These are phyloP conservation scores for Agrocybe praecox DNA, from an alignment of 768 basidiomycete species.

Conservation along the genomic window DNA sequence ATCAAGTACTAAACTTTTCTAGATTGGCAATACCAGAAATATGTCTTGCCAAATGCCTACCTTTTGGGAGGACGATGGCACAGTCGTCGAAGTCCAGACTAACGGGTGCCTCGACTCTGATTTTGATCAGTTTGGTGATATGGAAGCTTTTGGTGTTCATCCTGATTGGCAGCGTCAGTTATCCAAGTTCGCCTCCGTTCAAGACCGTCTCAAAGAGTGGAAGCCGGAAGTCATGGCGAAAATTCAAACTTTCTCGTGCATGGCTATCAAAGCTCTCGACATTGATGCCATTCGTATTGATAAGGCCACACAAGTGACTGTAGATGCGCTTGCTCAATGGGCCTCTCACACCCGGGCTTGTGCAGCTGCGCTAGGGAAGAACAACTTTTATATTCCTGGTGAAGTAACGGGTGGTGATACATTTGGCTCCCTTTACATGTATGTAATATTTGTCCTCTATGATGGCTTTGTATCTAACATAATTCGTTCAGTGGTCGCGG, in stretches of 20 bases:
- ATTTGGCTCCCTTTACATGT: conserved; percentile 88
- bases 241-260: conserved; percentile 79
- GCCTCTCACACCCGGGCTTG: conserved; percentile 72
- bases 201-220: conserved; percentile 96
- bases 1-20: conserved; percentile 6
- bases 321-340: conserved; percentile 82
- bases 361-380: conserved; percentile 71
- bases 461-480: background rate
- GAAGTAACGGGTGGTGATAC: conserved; percentile 95
- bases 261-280: conserved; percentile 86
- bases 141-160: conserved; percentile 97
- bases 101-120: conserved; percentile 81
- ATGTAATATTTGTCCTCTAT: conserved; percentile 26
- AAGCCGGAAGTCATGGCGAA: conserved; percentile 75
- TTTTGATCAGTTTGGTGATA: conserved; percentile 95
- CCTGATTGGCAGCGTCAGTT: conserved; percentile 94
- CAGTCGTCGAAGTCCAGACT: conserved; percentile 54
- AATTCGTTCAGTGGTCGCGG: conserved; percentile 74
- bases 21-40: conserved; percentile 76
- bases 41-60: conserved; percentile 71
- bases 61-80: conserved; percentile 82
- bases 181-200: conserved; percentile 94
- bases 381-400: conserved; percentile 88
- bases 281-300: conserved; percentile 95
- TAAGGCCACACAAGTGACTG: conserved; percentile 90